Evolutionary conservation across 169 alveolate genomes (phyloP).

Genomic region (Cryptosporidium parvum): DNA sequence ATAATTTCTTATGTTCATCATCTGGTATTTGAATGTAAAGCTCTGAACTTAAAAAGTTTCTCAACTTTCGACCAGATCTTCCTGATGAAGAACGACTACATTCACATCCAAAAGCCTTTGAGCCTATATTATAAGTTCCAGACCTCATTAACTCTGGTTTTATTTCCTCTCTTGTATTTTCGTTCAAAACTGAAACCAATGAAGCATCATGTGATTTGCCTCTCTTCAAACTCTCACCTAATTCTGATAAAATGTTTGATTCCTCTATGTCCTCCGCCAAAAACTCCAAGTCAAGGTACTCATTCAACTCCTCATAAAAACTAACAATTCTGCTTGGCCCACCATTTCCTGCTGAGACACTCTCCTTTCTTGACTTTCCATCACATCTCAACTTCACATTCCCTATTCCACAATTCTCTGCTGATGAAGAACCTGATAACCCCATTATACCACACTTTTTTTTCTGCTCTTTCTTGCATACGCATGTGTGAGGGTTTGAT

Average conservation of each 20-base stretch:
- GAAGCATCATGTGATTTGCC: constrained; percentile 61
- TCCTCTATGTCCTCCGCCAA: constrained; percentile 15
- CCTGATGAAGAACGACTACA: not conserved
- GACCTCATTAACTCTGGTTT: constrained; percentile 26
- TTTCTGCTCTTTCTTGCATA: constrained; percentile 9
- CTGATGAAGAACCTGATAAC: constrained; percentile 13
- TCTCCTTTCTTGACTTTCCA: not conserved
- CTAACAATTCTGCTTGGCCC: constrained; percentile 27
- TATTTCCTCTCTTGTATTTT: not conserved
- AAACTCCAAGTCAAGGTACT: constrained; percentile 50
- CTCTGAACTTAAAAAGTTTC: constrained; percentile 15
- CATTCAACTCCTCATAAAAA: constrained; percentile 37
- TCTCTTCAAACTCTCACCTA: constrained; percentile 11
- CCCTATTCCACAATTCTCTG: constrained; percentile 9
- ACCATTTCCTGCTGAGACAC: not conserved
- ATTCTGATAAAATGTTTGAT: not conserved
- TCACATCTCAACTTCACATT: not conserved
- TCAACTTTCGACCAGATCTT: not conserved
- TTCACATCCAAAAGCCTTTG: constrained; percentile 1
- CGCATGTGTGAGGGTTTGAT: constrained; percentile 31
- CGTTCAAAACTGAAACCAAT: not conserved
- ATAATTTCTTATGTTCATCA: not conserved
- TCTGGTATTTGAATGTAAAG: not conserved
- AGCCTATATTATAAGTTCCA: constrained; percentile 39
- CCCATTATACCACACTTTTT: constrained; percentile 52